Conservation (phyloP, 768 basidiomycete species). For the Lyophyllum shimeji region DNA sequence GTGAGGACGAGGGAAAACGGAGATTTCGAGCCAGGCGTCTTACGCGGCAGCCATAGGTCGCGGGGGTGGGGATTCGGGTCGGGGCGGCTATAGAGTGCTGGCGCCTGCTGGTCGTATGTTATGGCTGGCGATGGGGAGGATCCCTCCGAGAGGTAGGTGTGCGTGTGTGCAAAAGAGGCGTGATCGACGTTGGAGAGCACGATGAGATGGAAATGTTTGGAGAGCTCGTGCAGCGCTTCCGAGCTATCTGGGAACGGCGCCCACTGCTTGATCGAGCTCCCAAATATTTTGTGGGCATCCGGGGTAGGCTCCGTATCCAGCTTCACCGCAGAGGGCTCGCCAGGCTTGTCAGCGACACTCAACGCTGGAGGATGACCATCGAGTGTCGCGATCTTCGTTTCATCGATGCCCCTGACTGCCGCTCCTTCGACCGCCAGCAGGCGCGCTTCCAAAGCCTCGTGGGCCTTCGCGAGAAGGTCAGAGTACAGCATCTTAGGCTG, state of each 20-base stretch:
- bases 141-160: constrained; percentile 50
- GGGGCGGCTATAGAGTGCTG: constrained; percentile 27
- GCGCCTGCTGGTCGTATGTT: constrained; percentile 10
- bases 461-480: constrained; percentile 54
- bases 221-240: constrained; percentile 56
- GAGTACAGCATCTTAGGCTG: constrained; percentile 60
- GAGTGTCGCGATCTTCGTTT: constrained; percentile 11
- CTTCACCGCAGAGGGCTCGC: constrained; percentile 16
- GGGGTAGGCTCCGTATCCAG: constrained; percentile 14
- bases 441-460: constrained; percentile 35
- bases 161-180: constrained; percentile 59
- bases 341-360: constrained; percentile 6
- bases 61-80: constrained; percentile 31
- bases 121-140: constrained; percentile 16
- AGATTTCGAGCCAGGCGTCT: constrained; percentile 42
- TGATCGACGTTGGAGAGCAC: constrained; percentile 79
- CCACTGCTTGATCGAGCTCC: constrained; percentile 61
- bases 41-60: constrained; percentile 44
- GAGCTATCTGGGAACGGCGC: constrained; percentile 65
- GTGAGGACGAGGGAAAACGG: constrained; percentile 68
- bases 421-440: constrained; percentile 29
- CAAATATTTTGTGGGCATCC: constrained; percentile 49
- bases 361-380: constrained; percentile 14
- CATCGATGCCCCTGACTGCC: background rate
- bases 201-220: constrained; percentile 64